These are phyloP conservation scores for Lasiodiplodia sp. DNA, from an alignment of 2,329 filamentous ascomycete genomes.

Conservation along the genomic window DNA sequence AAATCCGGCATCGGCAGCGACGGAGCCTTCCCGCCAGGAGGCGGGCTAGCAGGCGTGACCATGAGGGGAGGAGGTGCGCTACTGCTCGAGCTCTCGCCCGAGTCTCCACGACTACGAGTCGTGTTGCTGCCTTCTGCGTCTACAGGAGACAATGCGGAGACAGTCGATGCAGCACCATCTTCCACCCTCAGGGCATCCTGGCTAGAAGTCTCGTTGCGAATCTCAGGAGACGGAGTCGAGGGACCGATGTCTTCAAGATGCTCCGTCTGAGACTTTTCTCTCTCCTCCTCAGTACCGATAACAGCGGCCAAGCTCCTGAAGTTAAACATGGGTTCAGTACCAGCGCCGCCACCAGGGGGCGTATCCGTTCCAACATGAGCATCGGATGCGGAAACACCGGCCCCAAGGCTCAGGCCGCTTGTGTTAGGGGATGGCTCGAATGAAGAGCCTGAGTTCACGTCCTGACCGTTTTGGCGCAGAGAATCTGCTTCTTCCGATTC, in stretches of 20 bases:
- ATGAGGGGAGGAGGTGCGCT: constrained; percentile 11
- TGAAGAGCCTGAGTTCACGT: constrained; percentile 50
- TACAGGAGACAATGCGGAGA: background rate
- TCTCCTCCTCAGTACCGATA: constrained; percentile 54
- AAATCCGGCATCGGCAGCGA: constrained; percentile 23
- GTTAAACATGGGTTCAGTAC: constrained; percentile 85
- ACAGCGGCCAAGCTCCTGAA: constrained; percentile 87
- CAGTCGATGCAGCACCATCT: background rate
- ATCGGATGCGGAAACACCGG: constrained; percentile 57
- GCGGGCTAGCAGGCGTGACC: constrained; percentile 13
- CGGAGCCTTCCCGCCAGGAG: constrained; percentile 6
- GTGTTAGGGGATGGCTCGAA: constrained; percentile 60
- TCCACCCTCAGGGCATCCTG: background rate
- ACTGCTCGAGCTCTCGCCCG: constrained; percentile 27
- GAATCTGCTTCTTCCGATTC: constrained; percentile 38
- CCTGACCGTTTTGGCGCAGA: constrained; percentile 35
- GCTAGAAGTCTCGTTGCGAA: background rate
- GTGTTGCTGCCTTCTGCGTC: background rate
- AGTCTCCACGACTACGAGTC: constrained; percentile 14
- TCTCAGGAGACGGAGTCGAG: background rate
- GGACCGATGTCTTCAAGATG: constrained; percentile 28
- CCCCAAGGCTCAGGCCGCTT: constrained; percentile 54
- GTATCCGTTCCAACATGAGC: constrained; percentile 55
- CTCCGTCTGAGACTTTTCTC: constrained; percentile 17
- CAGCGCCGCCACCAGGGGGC: constrained; percentile 59